phyloP scores from a whole-genome alignment of 1,284 basidiomycete genomes.

The Athelia sp. region DNA sequence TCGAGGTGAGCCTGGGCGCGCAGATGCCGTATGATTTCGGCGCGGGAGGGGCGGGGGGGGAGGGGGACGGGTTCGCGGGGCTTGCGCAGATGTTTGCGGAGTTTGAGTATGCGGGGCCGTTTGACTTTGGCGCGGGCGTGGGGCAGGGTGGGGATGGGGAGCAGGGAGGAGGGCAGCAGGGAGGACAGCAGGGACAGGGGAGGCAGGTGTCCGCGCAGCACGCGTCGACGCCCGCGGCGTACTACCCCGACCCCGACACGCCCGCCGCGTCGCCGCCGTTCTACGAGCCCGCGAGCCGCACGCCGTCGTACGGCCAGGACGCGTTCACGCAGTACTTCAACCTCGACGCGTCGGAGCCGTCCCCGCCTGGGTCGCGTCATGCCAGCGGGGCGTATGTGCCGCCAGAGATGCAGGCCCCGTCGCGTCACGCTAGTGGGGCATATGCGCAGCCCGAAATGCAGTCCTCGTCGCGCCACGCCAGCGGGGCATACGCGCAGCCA shows the following conservation, averaged over 20 bases:
- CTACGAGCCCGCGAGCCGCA: neutral
- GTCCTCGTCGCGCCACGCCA: conserved; percentile 1
- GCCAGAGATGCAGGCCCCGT: no score
- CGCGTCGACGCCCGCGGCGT: neutral
- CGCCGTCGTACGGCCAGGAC: conserved; percentile 14
- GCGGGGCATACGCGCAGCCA: neutral
- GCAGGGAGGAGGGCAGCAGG: no score
- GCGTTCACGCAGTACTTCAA: conserved; percentile 21
- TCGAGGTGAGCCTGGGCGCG: neutral
- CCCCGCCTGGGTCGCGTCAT: neutral
- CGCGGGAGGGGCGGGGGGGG: neutral
- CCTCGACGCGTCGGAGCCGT: conserved; percentile 16
- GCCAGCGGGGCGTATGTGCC: neutral
- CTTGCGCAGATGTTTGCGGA: neutral
- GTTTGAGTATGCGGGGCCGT: neutral
- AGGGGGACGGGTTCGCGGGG: neutral
- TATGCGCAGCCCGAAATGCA: conserved; percentile 1
- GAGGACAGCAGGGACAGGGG: no score
- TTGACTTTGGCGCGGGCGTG: neutral
- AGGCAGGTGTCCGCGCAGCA: neutral
- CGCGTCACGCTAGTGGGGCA: neutral
- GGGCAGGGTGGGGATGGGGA: no score
- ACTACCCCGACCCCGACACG: neutral
- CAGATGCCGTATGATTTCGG: neutral
- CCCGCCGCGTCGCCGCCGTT: neutral